Percentiles rank a stretch among this genome's conserved stretches.
phyloP scores from a whole-genome alignment of 1,284 basidiomycete genomes.

The Rugosomyces carneus region DNA sequence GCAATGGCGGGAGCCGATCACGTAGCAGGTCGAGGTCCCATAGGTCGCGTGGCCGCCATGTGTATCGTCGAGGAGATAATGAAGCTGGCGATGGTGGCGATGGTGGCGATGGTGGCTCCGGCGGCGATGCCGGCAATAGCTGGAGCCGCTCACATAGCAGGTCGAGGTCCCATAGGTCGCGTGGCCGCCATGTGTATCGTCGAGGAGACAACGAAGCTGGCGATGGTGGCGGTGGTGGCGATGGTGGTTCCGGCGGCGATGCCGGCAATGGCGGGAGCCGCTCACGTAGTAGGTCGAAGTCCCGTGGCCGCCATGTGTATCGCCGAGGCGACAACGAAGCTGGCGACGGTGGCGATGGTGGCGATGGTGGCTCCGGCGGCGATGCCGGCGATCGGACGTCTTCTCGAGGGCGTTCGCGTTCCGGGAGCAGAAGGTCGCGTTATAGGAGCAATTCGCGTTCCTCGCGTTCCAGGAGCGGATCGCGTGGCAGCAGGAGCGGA shows the following conservation, averaged over 20 bases:
- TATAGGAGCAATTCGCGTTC: background rate
- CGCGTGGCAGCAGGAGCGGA: too few species aligned
- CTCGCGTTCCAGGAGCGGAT: background rate
- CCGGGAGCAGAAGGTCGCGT: background rate
- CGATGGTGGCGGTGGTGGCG: background rate
- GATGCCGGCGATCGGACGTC: constrained; percentile 3
- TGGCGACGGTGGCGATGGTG: constrained; percentile 6
- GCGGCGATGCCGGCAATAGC: constrained; percentile 11
- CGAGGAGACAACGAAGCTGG: background rate
- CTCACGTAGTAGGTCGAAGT: background rate
- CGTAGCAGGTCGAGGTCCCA: background rate
- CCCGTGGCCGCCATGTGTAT: background rate
- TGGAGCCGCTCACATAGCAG: constrained; percentile 1
- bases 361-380: constrained; percentile 8
- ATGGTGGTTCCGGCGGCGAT: constrained; percentile 5
- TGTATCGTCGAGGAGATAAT: constrained; percentile 2
- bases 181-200: background rate
- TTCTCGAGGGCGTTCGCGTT: too few species aligned
- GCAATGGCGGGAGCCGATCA: constrained; percentile 6
- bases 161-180: background rate
- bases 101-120: background rate
- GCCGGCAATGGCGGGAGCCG: background rate
- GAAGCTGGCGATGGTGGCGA: background rate
- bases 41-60: background rate
- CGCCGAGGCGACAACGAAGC: constrained; percentile 4